Conservation (phyloP, 106 monocot genomes). For the Dendrobium huoshanense region DNA sequence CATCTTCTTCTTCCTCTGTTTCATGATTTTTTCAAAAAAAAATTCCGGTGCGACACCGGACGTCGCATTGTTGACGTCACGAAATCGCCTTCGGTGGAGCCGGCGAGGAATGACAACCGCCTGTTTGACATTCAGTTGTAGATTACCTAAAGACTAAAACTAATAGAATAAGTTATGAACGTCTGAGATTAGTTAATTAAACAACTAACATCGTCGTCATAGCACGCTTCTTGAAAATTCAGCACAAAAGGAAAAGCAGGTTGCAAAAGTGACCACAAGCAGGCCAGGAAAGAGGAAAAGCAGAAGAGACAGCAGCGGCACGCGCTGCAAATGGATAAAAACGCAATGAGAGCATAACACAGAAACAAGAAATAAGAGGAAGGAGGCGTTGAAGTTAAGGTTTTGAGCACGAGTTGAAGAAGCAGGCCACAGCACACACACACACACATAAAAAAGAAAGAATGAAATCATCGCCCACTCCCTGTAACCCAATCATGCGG, state of each 20-base stretch:
- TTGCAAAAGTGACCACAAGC: neutral
- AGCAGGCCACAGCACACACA: neutral
- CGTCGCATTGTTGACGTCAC: no score
- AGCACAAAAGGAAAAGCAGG: constrained; percentile 1
- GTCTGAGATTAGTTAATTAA: neutral
- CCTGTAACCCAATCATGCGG: constrained; percentile 30
- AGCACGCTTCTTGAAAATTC: neutral
- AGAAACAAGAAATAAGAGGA: neutral
- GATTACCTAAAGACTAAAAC: neutral
- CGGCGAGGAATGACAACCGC: no score
- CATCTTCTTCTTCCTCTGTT: no score
- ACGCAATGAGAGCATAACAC: neutral
- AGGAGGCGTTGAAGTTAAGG: neutral
- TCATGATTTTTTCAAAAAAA: no score
- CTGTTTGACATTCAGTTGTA: no score
- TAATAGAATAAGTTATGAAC: neutral
- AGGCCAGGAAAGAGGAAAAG: neutral
- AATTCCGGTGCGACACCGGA: no score
- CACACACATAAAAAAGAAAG: neutral
- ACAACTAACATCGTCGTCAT: neutral
- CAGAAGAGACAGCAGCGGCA: neutral
- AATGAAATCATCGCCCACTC: constrained; percentile 7
- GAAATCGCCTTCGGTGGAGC: no score
- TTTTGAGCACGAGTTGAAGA: neutral
- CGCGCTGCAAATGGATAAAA: neutral